Conservation (phyloP, 352 stramenopile species). For the Phytophthora sp. region DNA sequence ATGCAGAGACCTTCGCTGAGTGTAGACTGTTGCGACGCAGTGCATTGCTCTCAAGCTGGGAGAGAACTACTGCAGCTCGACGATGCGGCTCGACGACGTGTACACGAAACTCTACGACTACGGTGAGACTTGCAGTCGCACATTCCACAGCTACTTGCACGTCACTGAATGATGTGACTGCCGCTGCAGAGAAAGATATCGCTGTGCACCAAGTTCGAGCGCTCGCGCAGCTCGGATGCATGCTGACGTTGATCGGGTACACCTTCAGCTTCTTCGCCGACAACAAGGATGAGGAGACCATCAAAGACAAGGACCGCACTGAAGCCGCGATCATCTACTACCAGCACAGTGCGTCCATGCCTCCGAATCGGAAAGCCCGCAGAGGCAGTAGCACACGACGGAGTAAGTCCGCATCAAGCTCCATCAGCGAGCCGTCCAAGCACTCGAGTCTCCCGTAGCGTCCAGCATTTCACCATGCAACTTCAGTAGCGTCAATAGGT, state of each 20-base stretch:
- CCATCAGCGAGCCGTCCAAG: slow-evolving; percentile 26
- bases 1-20: too few relatives aligned
- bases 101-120: slow-evolving; percentile 70
- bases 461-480: background rate
- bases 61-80: slow-evolving; percentile 59
- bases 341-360: slow-evolving; percentile 32
- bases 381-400: slow-evolving; percentile 17
- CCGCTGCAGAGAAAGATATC: slow-evolving; percentile 42
- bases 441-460: slow-evolving; percentile 15
- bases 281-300: slow-evolving; percentile 44
- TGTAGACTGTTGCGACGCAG: slow-evolving; percentile 28
- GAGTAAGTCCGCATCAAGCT: slow-evolving; percentile 28
- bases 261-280: slow-evolving; percentile 63
- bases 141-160: background rate
- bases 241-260: slow-evolving; percentile 64
- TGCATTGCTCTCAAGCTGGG: slow-evolving; percentile 48
- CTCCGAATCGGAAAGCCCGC: slow-evolving; percentile 13
- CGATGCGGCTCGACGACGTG: slow-evolving; percentile 46
- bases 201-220: slow-evolving; percentile 64
- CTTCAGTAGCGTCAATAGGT: background rate
- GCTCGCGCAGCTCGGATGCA: slow-evolving; percentile 58
- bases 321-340: slow-evolving; percentile 25
- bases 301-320: slow-evolving; percentile 35
- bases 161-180: background rate
- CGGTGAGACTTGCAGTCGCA: slow-evolving; percentile 26